These are phyloP conservation scores for Nemania sp. DNA, from an alignment of 2,329 filamentous ascomycete species.

Conservation along the genomic window DNA sequence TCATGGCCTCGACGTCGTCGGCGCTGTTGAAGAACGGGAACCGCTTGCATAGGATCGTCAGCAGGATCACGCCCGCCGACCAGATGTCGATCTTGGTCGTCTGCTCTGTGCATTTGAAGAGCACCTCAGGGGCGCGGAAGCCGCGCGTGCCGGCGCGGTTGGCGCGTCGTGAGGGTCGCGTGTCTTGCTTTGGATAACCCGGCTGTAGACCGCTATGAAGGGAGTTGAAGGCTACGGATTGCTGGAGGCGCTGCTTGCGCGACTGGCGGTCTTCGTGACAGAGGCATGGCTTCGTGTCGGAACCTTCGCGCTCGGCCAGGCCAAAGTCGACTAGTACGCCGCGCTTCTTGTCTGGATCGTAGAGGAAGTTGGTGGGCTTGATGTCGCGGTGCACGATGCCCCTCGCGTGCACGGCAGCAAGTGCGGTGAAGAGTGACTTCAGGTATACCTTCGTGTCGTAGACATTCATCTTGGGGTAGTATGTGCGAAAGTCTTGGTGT, in stretches of 20 bases:
- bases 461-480: constrained; percentile 88
- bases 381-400: constrained; percentile 93
- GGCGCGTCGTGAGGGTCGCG: constrained; percentile 81
- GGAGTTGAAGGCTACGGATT: constrained; percentile 56
- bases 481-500: constrained; percentile 91
- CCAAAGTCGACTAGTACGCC: constrained; percentile 98
- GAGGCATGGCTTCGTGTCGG: constrained; percentile 78
- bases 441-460: constrained; percentile 89
- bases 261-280: constrained; percentile 69
- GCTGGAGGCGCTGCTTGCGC: constrained; percentile 62
- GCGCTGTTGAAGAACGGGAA: constrained; percentile 99
- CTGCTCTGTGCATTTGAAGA: constrained; percentile 96
- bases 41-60: constrained; percentile 88
- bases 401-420: constrained; percentile 79
- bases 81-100: constrained; percentile 94
- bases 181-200: constrained; percentile 88
- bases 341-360: constrained; percentile 76
- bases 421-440: constrained; percentile 80
- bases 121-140: constrained; percentile 92
- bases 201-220: constrained; percentile 56
- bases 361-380: constrained; percentile 97
- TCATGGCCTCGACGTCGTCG: constrained; percentile 97
- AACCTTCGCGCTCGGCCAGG: constrained; percentile 83
- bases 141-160: constrained; percentile 94
- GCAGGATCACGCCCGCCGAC: constrained; percentile 93